phyloP scores from a whole-genome alignment of 441 rosid species.

The Mallotus repandus region DNA sequence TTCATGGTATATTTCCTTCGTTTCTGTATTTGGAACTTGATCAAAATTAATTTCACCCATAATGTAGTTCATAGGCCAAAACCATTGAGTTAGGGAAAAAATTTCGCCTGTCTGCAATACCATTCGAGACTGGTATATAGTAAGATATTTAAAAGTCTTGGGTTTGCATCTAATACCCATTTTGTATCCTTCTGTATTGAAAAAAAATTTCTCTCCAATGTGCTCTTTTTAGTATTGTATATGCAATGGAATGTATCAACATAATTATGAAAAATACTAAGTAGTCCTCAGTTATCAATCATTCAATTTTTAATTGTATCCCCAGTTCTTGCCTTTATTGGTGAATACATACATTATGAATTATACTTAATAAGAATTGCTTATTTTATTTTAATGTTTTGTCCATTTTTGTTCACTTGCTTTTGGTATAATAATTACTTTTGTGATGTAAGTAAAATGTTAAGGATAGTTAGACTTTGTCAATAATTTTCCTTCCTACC shows the following conservation, averaged over 20 bases:
- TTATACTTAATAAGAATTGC: not conserved
- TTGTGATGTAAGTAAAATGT: not conserved
- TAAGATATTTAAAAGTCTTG: no score
- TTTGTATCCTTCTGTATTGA: no score
- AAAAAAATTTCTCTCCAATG: no score
- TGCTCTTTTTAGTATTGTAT: no score
- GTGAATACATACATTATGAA: not conserved
- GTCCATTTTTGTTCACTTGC: not conserved
- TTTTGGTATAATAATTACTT: not conserved
- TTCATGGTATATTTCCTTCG: constrained; percentile 25
- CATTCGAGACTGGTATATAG: no score
- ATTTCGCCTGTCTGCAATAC: not conserved
- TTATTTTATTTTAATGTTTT: not conserved
- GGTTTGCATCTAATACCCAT: no score
- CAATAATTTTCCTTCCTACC: constrained; percentile 9
- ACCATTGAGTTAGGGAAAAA: not conserved
- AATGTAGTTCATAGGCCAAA: not conserved
- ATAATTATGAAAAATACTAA: no score
- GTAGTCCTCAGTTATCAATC: not conserved
- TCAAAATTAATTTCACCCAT: not conserved
- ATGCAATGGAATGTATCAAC: no score
- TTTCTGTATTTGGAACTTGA: not conserved
- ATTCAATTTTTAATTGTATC: not conserved
- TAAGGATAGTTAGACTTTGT: constrained; percentile 4
- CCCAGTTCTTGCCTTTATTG: not conserved